Evolutionary conservation across 371 early-diverging fungal species (phyloP), one percentile per base, ranked within the genome.

Genomic region (Actinomortierella wolfii): DNA sequence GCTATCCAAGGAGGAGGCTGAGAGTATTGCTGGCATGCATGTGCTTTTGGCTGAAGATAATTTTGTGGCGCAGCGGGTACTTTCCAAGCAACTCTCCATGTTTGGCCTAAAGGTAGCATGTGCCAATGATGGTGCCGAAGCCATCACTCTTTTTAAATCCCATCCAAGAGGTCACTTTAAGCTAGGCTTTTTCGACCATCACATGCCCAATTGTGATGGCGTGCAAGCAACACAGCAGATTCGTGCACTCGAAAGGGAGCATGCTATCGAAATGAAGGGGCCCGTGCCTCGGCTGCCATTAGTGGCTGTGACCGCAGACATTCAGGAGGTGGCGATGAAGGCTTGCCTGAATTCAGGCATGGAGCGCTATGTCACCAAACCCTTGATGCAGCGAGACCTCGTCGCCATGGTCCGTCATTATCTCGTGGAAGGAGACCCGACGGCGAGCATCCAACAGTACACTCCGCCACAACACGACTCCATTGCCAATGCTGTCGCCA

Each of bases 321-420:
- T 86, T 34, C 84, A 84, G 64, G 63, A 75, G 11, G 78, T 82
- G 11, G 84, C 86, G 2, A 78, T 69, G 3, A 79, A 77, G 17
- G 69, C 82, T 17, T 84, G 82, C 40, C 67, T 83, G 23, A 68
- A 80, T 43, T 83, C 84, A 2, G 83, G 83, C 3, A 86, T 86
- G 86, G 84, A 86, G 59, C 82, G 83, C 0, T 86, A 86, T 65
- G 62, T 85, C 23, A 85, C 86, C 14, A 85, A 85, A 40, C 86
- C 86, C 2, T 55, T 85, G 56, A 71, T 71, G 73, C 73, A 71
- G 34, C 61, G 62, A 57, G 73, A 71, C 49, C 49, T 71, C 13
- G 73, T 71, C 23, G 62, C 57, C 2, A 66, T 71, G 58, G 73
- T 71, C 3, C 73, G 73, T 20, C 66, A 66, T 3, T 71, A 66